Evolutionary conservation across 225 moss, liverwort and hornwort species (phyloP).

Genomic region (Polytrichum formosum): DNA sequence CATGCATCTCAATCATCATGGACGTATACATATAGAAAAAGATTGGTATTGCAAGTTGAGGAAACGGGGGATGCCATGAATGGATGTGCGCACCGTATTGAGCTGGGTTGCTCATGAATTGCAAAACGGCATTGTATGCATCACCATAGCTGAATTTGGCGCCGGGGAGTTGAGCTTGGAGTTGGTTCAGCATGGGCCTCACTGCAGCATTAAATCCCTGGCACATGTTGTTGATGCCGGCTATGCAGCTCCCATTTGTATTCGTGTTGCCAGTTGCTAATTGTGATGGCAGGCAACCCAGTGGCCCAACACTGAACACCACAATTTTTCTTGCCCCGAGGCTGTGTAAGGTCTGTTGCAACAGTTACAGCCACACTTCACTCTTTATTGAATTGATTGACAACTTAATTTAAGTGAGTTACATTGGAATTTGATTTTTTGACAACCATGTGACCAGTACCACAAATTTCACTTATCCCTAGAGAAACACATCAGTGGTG

Average conservation of each 20-base stretch:
- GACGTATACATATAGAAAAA: no score
- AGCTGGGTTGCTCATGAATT: constrained; percentile 35
- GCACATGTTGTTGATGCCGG: constrained; percentile 38
- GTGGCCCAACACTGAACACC: constrained; percentile 55
- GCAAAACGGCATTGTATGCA: constrained; percentile 25
- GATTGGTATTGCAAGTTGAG: no score
- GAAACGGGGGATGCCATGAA: no score
- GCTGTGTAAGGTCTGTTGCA: constrained; percentile 40
- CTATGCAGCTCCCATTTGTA: constrained; percentile 45
- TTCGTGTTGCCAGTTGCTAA: constrained; percentile 21
- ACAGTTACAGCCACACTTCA: no score
- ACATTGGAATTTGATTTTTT: no score
- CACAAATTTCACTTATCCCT: no score
- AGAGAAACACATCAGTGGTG: no score
- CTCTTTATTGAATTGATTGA: no score
- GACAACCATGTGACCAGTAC: no score
- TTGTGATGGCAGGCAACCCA: constrained; percentile 76
- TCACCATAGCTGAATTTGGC: constrained; percentile 40
- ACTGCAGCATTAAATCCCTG: constrained; percentile 46
- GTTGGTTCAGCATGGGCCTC: constrained; percentile 16
- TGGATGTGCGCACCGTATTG: constrained; percentile 35
- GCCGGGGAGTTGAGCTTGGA: constrained; percentile 20
- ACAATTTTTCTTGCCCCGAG: constrained; percentile 58
- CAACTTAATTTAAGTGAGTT: no score
- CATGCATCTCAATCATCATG: neutral